Percentiles rank a stretch among this genome's conserved stretches.
Evolutionary conservation across 257 asterid species (phyloP).

Genomic region (Nicotiana otophora): DNA sequence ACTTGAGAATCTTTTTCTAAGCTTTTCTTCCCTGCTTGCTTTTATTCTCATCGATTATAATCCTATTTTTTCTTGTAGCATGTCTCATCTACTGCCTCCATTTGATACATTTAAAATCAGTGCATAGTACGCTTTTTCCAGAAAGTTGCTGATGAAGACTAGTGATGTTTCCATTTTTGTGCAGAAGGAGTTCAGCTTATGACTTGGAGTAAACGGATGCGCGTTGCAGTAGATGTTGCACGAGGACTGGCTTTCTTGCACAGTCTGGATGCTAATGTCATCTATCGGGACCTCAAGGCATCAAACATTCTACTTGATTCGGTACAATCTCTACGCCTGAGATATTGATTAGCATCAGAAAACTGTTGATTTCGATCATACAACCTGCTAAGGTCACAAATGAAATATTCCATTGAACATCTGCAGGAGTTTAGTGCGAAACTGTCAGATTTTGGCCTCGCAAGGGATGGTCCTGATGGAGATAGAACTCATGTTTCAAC

Average conservation of each 20-base stretch:
- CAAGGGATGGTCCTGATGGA: conserved; percentile 64
- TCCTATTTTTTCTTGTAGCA: not conserved
- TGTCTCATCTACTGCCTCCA: not conserved
- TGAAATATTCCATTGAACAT: not conserved
- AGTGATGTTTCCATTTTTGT: not conserved
- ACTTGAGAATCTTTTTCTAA: not conserved
- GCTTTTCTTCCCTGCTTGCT: not conserved
- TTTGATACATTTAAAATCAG: not conserved
- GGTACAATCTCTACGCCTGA: conserved; percentile 17
- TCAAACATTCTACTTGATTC: conserved; percentile 61
- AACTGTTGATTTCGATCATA: not conserved
- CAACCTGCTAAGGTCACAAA: not conserved
- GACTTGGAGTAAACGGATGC: conserved; percentile 51
- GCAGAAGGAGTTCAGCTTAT: conserved; percentile 61
- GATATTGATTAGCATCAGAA: not conserved
- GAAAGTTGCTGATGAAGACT: not conserved
- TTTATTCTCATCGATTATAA: not conserved
- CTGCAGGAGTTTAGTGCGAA: conserved; percentile 61
- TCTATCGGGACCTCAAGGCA: conserved; percentile 64
- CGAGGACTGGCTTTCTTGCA: conserved; percentile 57
- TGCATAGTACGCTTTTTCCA: not conserved
- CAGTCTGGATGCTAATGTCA: conserved; percentile 47
- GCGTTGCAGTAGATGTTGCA: conserved; percentile 50
- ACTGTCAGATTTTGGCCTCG: conserved; percentile 71
- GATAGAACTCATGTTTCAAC: conserved; percentile 74